Evolutionary conservation across 495 filamentous ascomycete genomes (phyloP).

Genomic region (Xylaria cubensis): DNA sequence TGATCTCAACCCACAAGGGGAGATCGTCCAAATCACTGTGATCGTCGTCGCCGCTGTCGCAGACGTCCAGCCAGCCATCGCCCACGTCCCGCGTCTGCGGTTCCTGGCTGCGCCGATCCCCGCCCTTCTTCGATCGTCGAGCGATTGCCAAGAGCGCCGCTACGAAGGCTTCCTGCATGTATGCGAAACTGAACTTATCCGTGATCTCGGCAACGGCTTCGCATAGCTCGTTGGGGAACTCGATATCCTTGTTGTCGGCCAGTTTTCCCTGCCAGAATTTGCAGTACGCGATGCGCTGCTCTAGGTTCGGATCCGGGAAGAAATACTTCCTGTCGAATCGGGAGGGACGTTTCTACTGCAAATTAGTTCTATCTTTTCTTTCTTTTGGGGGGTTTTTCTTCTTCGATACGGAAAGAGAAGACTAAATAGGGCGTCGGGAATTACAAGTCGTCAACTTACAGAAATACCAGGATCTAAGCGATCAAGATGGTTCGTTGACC

Average conservation of each 20-base stretch:
- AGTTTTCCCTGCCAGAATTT: conserved; percentile 67
- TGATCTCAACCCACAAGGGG: conserved; percentile 61
- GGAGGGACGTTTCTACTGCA: conserved; percentile 59
- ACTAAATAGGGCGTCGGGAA: background rate
- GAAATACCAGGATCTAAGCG: conserved; percentile 67
- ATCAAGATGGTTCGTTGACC: conserved; percentile 67
- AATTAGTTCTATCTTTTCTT: background rate
- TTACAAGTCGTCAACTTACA: conserved; percentile 28
- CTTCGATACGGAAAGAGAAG: too few relatives aligned
- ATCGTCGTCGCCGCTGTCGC: conserved; percentile 36
- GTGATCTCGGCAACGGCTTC: conserved; percentile 64
- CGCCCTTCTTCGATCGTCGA: conserved; percentile 29
- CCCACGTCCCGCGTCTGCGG: conserved; percentile 28
- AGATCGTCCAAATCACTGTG: conserved; percentile 52
- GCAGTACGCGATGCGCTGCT: conserved; percentile 63
- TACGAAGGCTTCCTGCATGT: conserved; percentile 70
- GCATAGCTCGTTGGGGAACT: conserved; percentile 62
- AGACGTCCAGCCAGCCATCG: conserved; percentile 32
- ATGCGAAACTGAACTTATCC: conserved; percentile 68
- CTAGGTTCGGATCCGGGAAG: conserved; percentile 60
- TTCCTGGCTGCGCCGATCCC: background rate
- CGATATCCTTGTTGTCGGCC: conserved; percentile 56
- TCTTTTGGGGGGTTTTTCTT: too few relatives aligned
- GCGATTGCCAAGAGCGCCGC: conserved; percentile 63
- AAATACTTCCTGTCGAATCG: conserved; percentile 71